Percentiles rank a stretch among this genome's conserved stretches.
Evolutionary conservation across 1,284 basidiomycete genomes (phyloP).

Genomic region (Takashimella koratensis): DNA sequence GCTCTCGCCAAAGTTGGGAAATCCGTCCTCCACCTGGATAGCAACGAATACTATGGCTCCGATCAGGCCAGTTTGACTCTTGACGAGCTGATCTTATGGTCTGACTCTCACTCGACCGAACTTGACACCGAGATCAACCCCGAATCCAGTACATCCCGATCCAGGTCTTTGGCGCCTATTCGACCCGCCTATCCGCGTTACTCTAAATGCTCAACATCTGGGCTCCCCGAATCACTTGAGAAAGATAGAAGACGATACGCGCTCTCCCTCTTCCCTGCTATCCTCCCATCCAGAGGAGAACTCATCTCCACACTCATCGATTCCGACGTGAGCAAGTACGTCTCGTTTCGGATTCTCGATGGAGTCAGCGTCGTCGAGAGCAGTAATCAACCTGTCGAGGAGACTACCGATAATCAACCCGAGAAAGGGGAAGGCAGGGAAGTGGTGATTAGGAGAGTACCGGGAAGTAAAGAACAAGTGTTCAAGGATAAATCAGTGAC

Average conservation of each 20-base stretch:
- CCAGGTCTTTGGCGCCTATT: constrained; percentile 1
- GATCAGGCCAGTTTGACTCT: constrained; percentile 76
- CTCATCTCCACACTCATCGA: constrained; percentile 74
- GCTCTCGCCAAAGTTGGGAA: constrained; percentile 83
- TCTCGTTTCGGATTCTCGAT: constrained; percentile 83
- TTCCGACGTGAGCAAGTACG: constrained; percentile 86
- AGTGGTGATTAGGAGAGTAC: constrained; percentile 60
- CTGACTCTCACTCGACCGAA: constrained; percentile 38
- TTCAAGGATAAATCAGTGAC: constrained; percentile 78
- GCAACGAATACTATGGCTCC: constrained; percentile 79
- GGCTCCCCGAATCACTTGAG: constrained; percentile 51
- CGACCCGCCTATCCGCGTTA: constrained; percentile 10
- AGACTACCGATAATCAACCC: constrained; percentile 3
- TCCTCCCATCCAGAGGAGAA: constrained; percentile 75
- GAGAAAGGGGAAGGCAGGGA: constrained; percentile 5
- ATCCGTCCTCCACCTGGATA: constrained; percentile 81
- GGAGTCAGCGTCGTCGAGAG: constrained; percentile 56
- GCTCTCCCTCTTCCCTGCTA: constrained; percentile 73
- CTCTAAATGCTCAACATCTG: constrained; percentile 34
- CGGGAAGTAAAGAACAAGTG: constrained; percentile 86
- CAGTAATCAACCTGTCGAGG: background rate
- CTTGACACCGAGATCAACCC: background rate
- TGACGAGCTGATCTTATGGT: constrained; percentile 73
- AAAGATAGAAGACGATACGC: constrained; percentile 72
- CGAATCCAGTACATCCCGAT: background rate